phyloP scores from a whole-genome alignment of 768 basidiomycete species.

The Chiua virens region DNA sequence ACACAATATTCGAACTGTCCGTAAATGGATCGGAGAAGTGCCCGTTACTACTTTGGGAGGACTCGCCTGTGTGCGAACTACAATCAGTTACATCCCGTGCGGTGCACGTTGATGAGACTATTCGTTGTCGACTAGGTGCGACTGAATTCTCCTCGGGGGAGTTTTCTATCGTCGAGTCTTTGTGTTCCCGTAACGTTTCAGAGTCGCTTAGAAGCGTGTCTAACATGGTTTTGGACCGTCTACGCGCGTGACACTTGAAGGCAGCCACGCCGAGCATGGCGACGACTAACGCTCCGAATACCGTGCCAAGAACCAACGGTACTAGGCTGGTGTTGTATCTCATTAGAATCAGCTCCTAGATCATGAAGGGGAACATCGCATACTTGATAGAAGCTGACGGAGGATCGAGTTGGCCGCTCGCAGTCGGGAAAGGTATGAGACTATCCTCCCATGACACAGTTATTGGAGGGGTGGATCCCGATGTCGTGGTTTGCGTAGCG shows the following conservation, averaged over 20 bases:
- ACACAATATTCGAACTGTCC: conserved; percentile 4
- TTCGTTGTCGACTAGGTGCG: not conserved
- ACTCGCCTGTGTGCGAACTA: conserved; percentile 6
- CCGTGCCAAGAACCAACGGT: conserved; percentile 8
- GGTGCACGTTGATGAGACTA: not conserved
- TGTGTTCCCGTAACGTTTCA: not conserved
- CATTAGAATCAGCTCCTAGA: not conserved
- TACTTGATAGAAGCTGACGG: conserved; percentile 8
- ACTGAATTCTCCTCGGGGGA: not conserved
- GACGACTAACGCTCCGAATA: conserved; percentile 7
- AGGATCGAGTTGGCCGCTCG: not conserved
- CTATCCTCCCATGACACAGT: conserved; percentile 5
- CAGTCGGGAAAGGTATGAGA: conserved; percentile 2
- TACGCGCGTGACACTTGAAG: conserved; percentile 1
- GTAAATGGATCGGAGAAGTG: conserved; percentile 19
- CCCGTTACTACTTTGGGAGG: conserved; percentile 7
- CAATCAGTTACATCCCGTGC: not conserved
- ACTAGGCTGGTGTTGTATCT: conserved; percentile 4
- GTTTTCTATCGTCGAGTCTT: not conserved
- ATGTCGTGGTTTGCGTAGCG: not conserved
- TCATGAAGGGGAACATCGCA: not conserved
- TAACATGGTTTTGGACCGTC: not conserved
- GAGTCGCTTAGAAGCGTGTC: not conserved
- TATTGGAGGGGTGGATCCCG: not conserved
- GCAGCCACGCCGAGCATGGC: conserved; percentile 7